Evolutionary conservation across 352 stramenopile species (phyloP).

Genomic region (Pythium dissotocum): DNA sequence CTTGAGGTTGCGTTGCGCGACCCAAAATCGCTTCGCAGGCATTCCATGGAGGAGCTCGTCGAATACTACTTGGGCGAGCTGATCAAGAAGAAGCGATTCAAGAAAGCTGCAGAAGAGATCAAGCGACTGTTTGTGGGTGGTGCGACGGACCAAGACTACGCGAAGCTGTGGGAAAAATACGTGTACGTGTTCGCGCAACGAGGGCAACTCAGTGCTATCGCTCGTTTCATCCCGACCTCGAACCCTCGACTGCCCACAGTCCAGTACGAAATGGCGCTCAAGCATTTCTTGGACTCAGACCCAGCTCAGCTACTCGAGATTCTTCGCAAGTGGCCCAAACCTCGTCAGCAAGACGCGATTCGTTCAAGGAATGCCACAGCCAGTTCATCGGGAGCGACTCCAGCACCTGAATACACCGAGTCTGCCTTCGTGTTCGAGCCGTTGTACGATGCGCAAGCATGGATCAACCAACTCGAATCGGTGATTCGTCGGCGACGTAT

Average conservation of each 20-base stretch:
- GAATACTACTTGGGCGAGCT: constrained; percentile 79
- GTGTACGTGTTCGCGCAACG: constrained; percentile 85
- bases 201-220: constrained; percentile 70
- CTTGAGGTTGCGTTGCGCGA: constrained; percentile 69
- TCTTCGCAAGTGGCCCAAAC: constrained; percentile 85
- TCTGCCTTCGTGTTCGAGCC: constrained; percentile 68
- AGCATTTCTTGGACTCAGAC: constrained; percentile 84
- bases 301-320: constrained; percentile 71
- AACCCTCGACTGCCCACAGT: constrained; percentile 64
- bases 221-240: constrained; percentile 68
- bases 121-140: constrained; percentile 52
- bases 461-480: constrained; percentile 83
- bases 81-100: constrained; percentile 71
- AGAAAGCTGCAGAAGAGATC: constrained; percentile 73
- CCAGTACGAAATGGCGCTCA: constrained; percentile 87
- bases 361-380: constrained; percentile 17
- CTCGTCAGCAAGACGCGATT: constrained; percentile 41
- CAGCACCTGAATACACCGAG: constrained; percentile 74
- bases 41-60: constrained; percentile 64
- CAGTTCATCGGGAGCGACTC: constrained; percentile 20
- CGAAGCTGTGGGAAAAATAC: constrained; percentile 83
- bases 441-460: constrained; percentile 73
- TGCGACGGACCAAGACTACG: constrained; percentile 46
- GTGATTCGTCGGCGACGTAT: constrained; percentile 72
- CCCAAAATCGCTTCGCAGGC: constrained; percentile 48